A percentile compares a stretch with the other conserved stretches of the same genome.
Conservation (phyloP, 2,329 filamentous ascomycete genomes). For the Epichloe aotearoae region DNA sequence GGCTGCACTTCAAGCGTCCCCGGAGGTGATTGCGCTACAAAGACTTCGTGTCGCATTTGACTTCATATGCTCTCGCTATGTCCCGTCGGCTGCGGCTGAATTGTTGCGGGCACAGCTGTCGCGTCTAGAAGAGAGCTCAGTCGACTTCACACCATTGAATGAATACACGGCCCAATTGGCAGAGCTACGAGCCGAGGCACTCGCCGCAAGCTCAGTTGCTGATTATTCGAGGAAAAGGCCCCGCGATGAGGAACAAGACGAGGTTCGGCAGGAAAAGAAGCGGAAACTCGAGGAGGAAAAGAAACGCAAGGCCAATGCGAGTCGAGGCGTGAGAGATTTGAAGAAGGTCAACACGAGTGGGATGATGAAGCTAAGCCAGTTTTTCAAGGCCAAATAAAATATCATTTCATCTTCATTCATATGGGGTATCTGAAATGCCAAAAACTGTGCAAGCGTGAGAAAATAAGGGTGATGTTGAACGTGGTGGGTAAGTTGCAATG, state of each 20-base stretch:
- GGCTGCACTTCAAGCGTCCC: constrained; percentile 32
- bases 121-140: constrained; percentile 17
- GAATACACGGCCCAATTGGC: constrained; percentile 54
- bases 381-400: constrained; percentile 63
- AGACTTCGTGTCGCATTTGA: constrained; percentile 49
- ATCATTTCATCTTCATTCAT: constrained; percentile 7
- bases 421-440: constrained; percentile 17
- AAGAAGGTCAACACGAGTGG: constrained; percentile 83
- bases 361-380: constrained; percentile 95
- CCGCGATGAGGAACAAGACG: constrained; percentile 53
- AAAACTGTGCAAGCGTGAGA: neutral
- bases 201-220: constrained; percentile 50
- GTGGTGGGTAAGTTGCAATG: neutral
- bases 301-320: constrained; percentile 62
- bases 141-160: constrained; percentile 60
- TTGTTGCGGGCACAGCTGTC: constrained; percentile 27
- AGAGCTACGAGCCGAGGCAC: constrained; percentile 56
- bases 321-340: constrained; percentile 62
- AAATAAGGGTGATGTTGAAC: neutral
- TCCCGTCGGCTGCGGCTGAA: constrained; percentile 31
- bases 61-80: constrained; percentile 51
- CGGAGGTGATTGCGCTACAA: constrained; percentile 44
- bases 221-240: constrained; percentile 61
- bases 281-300: constrained; percentile 81
- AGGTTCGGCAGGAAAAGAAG: constrained; percentile 63